Percentiles rank a stretch among this genome's conserved stretches.
Evolutionary conservation across 331 rosid species (phyloP).

Genomic region (Phaseolus coccineus): DNA sequence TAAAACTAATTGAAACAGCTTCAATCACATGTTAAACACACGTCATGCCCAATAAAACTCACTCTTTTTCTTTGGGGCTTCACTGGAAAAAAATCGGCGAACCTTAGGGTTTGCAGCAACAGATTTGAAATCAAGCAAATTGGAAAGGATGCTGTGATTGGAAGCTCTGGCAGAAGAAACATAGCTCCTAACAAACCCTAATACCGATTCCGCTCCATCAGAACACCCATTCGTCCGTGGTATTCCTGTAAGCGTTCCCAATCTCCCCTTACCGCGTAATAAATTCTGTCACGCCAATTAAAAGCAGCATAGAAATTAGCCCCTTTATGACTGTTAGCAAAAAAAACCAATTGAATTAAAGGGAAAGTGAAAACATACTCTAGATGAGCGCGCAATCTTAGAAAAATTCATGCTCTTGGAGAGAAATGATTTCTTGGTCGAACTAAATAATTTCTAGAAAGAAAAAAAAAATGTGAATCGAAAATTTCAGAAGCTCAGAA

Average conservation of each 20-base stretch:
- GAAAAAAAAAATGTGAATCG: background rate
- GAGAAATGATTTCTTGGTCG: background rate
- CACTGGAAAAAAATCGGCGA: constrained; percentile 71
- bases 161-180: constrained; percentile 55
- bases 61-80: constrained; percentile 87
- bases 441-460: background rate
- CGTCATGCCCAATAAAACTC: constrained; percentile 44
- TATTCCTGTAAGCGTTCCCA: constrained; percentile 42
- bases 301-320: constrained; percentile 1
- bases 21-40: constrained; percentile 16
- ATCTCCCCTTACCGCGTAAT: constrained; percentile 57
- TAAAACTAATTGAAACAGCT: constrained; percentile 5
- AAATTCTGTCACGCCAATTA: constrained; percentile 56
- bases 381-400: constrained; percentile 68
- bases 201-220: constrained; percentile 58
- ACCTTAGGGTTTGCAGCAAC: constrained; percentile 67
- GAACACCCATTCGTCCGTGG: constrained; percentile 48
- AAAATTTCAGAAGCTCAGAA: no score
- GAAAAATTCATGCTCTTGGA: constrained; percentile 65
- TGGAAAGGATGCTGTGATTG: constrained; percentile 42
- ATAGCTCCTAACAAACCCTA: constrained; percentile 69
- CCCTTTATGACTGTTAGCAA: background rate
- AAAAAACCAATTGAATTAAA: background rate
- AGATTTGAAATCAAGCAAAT: constrained; percentile 57
- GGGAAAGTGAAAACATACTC: constrained; percentile 49